Evolutionary conservation across 345 rosid genomes (phyloP), one percentile per base, ranked within the genome.

Genomic region (Euclidium syriacum): DNA sequence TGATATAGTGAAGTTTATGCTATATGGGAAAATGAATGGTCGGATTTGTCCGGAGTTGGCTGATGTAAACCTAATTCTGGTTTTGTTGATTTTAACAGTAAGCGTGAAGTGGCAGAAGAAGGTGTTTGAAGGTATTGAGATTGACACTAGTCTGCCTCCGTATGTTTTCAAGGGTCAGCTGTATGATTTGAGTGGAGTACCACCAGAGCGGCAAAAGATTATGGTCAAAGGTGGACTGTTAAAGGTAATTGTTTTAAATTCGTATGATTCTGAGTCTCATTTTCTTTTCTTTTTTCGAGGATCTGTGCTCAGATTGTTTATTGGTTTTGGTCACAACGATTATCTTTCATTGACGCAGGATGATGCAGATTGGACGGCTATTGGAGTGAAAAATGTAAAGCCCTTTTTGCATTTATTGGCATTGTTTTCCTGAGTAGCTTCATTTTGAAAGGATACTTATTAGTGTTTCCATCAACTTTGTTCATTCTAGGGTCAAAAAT

Each of bases 41-140:
- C 26, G 7, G 50, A 41, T 58, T 58, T 52, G 2, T 11, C 5
- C 2, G 19, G 18, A 34, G 16, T 40, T 48, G 34, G 15, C 20
- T 38, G 22, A 10, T 48, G 11, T 19, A 15, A 49, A 18, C 40
- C 63, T 56, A 46, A 55, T 34, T 23, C 10, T 29, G 66, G 22
- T 34, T 38, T 11, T 22, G 53, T 56, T 64, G 55, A 48, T 40
- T 32, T 64, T 65, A 58, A n/a, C 75, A 94, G 97, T 90, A 67
- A 87, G 83, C 55, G 91, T 95, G 14, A 95, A 95, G 79, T 90
- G 97, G 99, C 97, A 84, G 22, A 94, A 90, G 85, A 83, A 87
- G 62, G 83, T 94, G 27, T 87, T 87, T 68, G 75, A 82, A 26
- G 73, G 73, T 48, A 88, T 94, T 65, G 99, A 90, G 76, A 82